Evolutionary conservation across 2,329 filamentous ascomycete species (phyloP), one percentile per base, ranked within the genome.

Genomic region (Fusarium camptoceras): DNA sequence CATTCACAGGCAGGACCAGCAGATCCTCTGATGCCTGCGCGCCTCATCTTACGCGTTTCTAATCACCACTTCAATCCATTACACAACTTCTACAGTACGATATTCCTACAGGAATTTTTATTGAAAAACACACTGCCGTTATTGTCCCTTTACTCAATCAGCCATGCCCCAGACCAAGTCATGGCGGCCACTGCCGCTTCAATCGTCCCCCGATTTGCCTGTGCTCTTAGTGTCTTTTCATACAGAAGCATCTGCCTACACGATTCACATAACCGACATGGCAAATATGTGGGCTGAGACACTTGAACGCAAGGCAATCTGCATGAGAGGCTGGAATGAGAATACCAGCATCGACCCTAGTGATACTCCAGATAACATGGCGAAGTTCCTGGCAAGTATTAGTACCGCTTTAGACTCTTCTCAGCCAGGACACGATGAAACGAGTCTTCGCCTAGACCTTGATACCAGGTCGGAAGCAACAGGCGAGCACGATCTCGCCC

Each of bases 311-410:
- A 83, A 82, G n/a, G 84, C 82, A 14, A 91, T 95, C 59, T 85
- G 89, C 58, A 81, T 84, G 63, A 87, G 91, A 63, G 91, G 88
- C 30, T 83, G 87, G 59, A 80, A 86, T 25, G 85, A 90, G 71
- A 85, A 89, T 72, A 92, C 90, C 18, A 89, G 87, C 65, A 94
- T 95, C 65, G 92, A 95, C 76, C 89, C 92, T 2, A 89, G 86
- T 75, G 89, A 91, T 70, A 90, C 91, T 64, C 82, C 84, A 0
- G 86, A 88, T 53, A 92, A 95, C 74, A 88, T 93, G 80, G 77
- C 80, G 27, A 89, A 89, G 53, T 88, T 95, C 54, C 81, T 94
- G 16, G 83, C 87, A 24, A 90, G 91, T 73, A 81, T 95, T 20
- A 79, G 82, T 50, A 80, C 81, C 42, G 84, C 85, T 30, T 79